Conservation (phyloP, 495 filamentous ascomycete genomes). For the Talaromyces adpressus region DNA sequence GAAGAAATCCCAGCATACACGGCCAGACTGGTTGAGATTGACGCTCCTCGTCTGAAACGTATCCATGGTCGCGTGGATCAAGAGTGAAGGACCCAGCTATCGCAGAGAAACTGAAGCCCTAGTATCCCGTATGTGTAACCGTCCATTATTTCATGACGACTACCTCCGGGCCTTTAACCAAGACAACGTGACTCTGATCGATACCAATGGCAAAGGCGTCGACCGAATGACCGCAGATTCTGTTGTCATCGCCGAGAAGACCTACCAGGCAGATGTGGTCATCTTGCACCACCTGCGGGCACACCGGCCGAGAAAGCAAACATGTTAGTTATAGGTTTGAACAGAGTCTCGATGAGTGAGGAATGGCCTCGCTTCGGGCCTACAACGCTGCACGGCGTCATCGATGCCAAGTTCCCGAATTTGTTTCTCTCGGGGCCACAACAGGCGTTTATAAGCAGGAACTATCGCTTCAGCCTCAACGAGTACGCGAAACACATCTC, state of each 20-base stretch:
- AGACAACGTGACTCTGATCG: conserved; percentile 23
- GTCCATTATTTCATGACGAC: conserved; percentile 22
- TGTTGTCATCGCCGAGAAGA: conserved; percentile 21
- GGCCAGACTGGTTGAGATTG: conserved; percentile 3
- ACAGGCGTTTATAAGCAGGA: background rate
- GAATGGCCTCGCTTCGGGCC: background rate
- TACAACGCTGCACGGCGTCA: background rate
- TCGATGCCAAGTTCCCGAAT: background rate
- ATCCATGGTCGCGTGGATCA: conserved; percentile 27
- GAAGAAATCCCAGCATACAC: background rate
- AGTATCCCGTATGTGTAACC: conserved; percentile 26
- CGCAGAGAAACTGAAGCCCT: conserved; percentile 23
- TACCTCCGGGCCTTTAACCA: conserved; percentile 27
- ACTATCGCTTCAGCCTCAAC: background rate
- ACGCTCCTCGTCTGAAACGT: conserved; percentile 8
- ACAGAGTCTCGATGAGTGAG: background rate
- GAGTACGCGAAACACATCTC: background rate
- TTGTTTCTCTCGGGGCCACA: background rate
- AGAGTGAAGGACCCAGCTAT: conserved; percentile 16
- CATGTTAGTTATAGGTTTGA: background rate
- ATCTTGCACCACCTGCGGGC: conserved; percentile 9
- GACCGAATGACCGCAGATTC: conserved; percentile 11
- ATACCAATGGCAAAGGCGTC: conserved; percentile 22
- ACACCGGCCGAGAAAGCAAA: background rate
- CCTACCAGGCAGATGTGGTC: conserved; percentile 31